Base-by-base conservation (phyloP, 306 rosid genomes). In the Senna siamea region DNA sequence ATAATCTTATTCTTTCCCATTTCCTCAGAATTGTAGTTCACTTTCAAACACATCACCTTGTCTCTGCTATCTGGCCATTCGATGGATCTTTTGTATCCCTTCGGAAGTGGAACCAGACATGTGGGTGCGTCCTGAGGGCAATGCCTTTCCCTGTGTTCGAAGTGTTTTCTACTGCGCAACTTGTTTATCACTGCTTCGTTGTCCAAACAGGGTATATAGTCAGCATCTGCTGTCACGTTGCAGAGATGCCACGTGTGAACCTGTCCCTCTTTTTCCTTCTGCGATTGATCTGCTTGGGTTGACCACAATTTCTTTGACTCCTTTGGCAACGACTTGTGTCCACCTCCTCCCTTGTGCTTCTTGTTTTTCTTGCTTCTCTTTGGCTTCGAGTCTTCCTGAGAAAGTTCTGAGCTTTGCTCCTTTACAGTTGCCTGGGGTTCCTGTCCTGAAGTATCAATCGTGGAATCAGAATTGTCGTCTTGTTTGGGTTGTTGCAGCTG, bases 131-230 rank as follows among this genome's bases (percentile, higher is more conserved):
- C 89, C 75, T 81, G 87, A 2, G 92, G 96, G 74, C 97, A 92
- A 59, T 92, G 97, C 69, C 97, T 73, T 80, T 92, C 97, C 13
- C 97, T 76, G 53, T 92, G 97, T 79, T 86, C 81, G 69, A 77
- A 92, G 81, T 87, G 96, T 13, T 53, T 80, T 53, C 90, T 89
- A 0, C 81, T 66, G 0, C 8, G 81, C 8, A 90, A 50, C 28
- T 85, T 56, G 76, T 46, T 87, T 4, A 92, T 0, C 12, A 84
- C 88, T 58, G 85, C 80, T 68, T 82, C 85, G 70, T 92, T 92
- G 66, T 92, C 97, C 87, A 92, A 81, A 83, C 97, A 92, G 0
- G 97, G 97, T 40, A 92, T 89, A 51, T 73, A 92, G 79, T 92
- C 97, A 3, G 79, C 2, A 15, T 89, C 97, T 0, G 89, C 68